Evolutionary conservation across 78 protist species (phyloP).

Genomic region (Dictyostelium firmibasis): DNA sequence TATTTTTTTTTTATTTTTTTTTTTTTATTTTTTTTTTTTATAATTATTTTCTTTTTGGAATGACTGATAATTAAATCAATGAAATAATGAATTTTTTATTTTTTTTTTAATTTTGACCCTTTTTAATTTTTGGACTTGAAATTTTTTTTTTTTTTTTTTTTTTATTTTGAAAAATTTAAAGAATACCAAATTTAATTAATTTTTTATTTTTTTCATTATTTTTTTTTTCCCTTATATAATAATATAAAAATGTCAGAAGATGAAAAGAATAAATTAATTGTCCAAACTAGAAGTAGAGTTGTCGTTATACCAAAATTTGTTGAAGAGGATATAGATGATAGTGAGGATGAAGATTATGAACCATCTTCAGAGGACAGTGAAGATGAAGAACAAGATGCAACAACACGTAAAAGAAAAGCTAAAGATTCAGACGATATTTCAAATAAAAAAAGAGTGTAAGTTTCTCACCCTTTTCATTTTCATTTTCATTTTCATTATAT

Average conservation of each 20-base stretch:
- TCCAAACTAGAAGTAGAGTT: conserved; percentile 13
- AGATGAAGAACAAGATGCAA: background rate
- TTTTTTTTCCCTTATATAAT: background rate
- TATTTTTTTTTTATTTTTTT: too few species aligned
- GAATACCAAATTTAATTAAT: background rate
- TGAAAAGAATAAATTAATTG: background rate
- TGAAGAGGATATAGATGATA: background rate
- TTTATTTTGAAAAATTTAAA: background rate
- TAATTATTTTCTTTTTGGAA: too few species aligned
- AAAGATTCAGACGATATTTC: background rate
- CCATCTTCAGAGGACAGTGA: background rate
- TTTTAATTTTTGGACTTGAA: background rate
- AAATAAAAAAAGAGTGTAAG: background rate
- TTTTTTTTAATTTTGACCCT: too few species aligned
- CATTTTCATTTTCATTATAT: background rate
- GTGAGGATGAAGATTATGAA: conserved; percentile 17
- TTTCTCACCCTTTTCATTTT: background rate
- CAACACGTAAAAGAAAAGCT: background rate
- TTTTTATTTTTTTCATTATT: background rate
- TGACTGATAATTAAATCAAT: too few species aligned
- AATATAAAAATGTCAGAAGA: background rate
- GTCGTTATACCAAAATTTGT: background rate
- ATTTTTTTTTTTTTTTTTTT: background rate
- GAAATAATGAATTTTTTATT: too few species aligned
- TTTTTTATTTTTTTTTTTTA: too few species aligned